Evolutionary conservation across 148 eudicot species (phyloP), one percentile per base, ranked within the genome.

Genomic region (Chenopodium suecicum): DNA sequence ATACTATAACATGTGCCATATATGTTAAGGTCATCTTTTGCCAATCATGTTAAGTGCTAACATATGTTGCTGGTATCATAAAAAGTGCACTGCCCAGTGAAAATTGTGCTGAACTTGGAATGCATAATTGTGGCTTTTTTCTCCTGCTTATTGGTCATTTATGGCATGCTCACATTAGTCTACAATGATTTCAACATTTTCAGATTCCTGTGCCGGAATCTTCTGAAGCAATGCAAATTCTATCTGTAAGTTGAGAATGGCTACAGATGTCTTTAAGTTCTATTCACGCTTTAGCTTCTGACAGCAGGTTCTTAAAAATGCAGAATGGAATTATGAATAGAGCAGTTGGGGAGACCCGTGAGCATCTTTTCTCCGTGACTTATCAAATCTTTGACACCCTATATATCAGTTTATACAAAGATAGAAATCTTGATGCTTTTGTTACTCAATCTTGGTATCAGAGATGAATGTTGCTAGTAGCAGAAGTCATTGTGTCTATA

Each of bases 391-490:
- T 79, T 69, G 69, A 20, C 31, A 50, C 64, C 73, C 13, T 23
- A 10, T 6, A 64, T 47, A 68, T 62, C 3, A 60, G 31, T 54
- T 17, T 29, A 54, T 37, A 22, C 7, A 44, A 23, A 48, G 41
- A 68, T 58, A 20, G 58, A 75, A 84, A 25, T 72, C 29, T 23
- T 65, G 23, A 32, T 29, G 25, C 20, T 64, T 73, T 69, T 70
- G 16, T 48, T 60, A 75, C 64, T 73, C 74, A 62, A 25, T 82
- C 75, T 84, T 83, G 79, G 79, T 89, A 76, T 70, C 69, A 91
- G 98, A 91, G 90, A 95, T 95, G 98, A 95, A 95, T 77, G 88
- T 90, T 89, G 88, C 97, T 50, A 95, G 98, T 86, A 95, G 98
- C 85, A 85, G 98, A 90, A 93, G 98, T 84, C 98, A 95, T 81